Base-by-base conservation (phyloP, 2,329 filamentous ascomycete species). In the Cucurbitaria berberidis region DNA sequence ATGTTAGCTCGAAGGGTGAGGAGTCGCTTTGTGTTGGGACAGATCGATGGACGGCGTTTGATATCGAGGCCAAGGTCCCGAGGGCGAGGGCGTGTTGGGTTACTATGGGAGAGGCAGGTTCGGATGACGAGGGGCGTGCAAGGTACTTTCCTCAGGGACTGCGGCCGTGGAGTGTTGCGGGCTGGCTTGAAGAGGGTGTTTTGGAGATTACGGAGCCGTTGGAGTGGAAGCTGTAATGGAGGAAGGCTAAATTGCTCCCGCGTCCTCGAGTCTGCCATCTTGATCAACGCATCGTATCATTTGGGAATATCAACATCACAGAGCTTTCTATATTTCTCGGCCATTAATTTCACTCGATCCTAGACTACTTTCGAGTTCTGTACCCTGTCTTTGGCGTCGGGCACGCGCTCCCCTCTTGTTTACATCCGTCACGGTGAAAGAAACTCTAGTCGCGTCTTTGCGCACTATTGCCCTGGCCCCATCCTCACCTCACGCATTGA, bases 31-130 rank as follows among this genome's bases (percentile, higher is more conserved):
- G 63, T 3, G 58, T 56, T 3, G 69, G 67, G 0, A 72, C 66
- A 9, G 62, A 67, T 13, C 35, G 42, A n/a, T 72, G 70, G 70
- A 53, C 57, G 21, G 43, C 50, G 22, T 70, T 67, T 45, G 58
- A 62, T 45, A 51, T 67, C 15, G 21, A 46, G 18, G 60, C 59
- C 4, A 63, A 57, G 27, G 51, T 56, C 19, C 57, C 55, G 13
- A 57, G 63, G 30, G 60, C 61, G 26, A 57, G 69, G 34, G 70
- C 69, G 0, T 70, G 67, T 32, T 70, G 67, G 67, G 68, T 71
- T 1, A 51, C 51, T 11, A 44, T 64, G 22, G 40, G 59, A 35
- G 38, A 43, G 21, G 34, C 41, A 5, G 52, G 21, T 2, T 45
- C 42, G 15, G 43, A 51, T 6, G 52, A 48, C 9, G 49, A 24